phyloP scores from a whole-genome alignment of 345 rosid genomes.

The Salix suchowensis region DNA sequence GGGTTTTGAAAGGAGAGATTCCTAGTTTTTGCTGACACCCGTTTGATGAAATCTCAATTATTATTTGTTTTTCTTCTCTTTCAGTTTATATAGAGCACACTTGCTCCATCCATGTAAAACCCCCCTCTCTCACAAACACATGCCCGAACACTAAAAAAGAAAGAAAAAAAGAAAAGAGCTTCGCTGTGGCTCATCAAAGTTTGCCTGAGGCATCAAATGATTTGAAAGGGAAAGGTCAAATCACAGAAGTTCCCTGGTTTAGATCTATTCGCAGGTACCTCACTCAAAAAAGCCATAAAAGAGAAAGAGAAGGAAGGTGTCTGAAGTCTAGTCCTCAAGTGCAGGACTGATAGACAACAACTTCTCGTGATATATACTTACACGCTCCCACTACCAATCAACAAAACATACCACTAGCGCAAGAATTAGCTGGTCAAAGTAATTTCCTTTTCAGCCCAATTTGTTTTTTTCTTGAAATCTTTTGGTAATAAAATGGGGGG shows the following conservation, averaged over 20 bases:
- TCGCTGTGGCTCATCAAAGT: background rate
- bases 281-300: constrained; percentile 4
- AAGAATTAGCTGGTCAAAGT: too few species aligned
- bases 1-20: constrained; percentile 58
- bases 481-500: too few species aligned
- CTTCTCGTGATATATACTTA: too few species aligned
- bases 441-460: background rate
- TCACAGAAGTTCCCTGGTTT: constrained; percentile 31
- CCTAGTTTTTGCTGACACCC: constrained; percentile 58
- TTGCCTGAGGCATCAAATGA: constrained; percentile 29
- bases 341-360: too few species aligned
- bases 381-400: too few species aligned
- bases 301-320: background rate
- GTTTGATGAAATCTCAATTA: constrained; percentile 3
- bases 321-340: too few species aligned
- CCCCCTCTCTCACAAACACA: too few species aligned
- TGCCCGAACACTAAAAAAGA: too few species aligned
- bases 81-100: too few species aligned
- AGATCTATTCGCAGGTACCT: constrained; percentile 40
- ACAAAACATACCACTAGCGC: too few species aligned
- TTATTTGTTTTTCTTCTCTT: background rate
- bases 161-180: background rate
- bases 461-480: background rate
- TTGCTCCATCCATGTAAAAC: too few species aligned
- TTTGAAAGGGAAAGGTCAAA: constrained; percentile 43